A percentile compares a stretch with the other conserved stretches of the same genome.
phyloP scores from a whole-genome alignment of 768 basidiomycete species.

The Rhizopogon vulgaris region DNA sequence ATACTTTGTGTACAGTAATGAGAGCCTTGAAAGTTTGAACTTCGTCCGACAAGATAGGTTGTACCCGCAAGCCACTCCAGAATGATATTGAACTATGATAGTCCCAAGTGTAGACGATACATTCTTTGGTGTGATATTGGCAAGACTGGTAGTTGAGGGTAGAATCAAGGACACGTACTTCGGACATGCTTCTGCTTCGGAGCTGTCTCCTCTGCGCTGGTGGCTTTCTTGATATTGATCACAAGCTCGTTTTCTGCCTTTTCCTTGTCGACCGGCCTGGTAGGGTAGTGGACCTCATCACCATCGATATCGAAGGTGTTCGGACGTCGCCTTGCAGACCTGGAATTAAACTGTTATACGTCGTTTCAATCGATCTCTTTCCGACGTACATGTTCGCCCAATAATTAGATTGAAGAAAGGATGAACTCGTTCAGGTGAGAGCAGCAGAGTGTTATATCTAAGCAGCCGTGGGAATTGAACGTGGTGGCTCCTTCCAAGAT shows the following conservation, averaged over 20 bases:
- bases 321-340: conserved; percentile 29
- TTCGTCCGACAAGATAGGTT: conserved; percentile 95
- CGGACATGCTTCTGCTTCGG: conserved; percentile 99
- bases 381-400: conserved; percentile 2
- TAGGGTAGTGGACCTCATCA: conserved; percentile 86
- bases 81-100: conserved; percentile 97
- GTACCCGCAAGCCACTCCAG: conserved; percentile 95
- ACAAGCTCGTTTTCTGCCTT: conserved; percentile 93
- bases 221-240: conserved; percentile 97
- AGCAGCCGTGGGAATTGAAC: background rate
- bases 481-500: background rate
- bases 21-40: conserved; percentile 98
- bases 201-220: conserved; percentile 88
- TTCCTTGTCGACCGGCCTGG: conserved; percentile 96
- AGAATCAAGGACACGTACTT: conserved; percentile 51
- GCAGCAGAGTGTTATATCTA: background rate
- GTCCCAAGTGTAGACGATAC: conserved; percentile 99
- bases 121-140: conserved; percentile 50
- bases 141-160: background rate
- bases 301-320: conserved; percentile 64
- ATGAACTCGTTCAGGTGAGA: background rate
- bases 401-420: conserved; percentile 2
- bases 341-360: conserved; percentile 9
- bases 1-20: conserved; percentile 94
- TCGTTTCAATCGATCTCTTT: conserved; percentile 1